phyloP scores from a whole-genome alignment of 2,329 filamentous ascomycete species.

The Furcasterigmium furcatum region DNA sequence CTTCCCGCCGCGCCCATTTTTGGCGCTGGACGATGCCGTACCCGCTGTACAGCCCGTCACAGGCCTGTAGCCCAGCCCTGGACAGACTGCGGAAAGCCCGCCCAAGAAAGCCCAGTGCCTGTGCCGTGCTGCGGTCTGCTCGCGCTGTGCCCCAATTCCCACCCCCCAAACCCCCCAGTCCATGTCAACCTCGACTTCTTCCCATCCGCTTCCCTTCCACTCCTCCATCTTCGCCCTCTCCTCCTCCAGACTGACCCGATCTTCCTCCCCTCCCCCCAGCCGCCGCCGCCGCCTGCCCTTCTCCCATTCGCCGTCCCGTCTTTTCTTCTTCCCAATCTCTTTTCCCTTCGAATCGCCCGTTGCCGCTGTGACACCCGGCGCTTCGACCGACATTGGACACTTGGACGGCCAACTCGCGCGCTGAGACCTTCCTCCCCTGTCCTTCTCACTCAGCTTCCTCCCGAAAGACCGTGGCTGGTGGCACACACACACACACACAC shows the following conservation, averaged over 20 bases:
- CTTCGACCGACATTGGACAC: background rate
- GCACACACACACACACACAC: no score
- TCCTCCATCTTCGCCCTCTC: slow-evolving; percentile 8
- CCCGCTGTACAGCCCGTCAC: no score
- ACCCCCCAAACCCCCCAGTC: no score
- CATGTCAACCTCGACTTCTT: background rate
- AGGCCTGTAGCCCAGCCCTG: no score
- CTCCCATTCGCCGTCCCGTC: slow-evolving; percentile 1
- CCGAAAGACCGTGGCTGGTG: no score
- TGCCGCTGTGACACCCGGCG: slow-evolving; percentile 1
- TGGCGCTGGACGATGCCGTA: no score
- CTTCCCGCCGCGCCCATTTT: no score
- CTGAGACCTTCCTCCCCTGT: background rate
- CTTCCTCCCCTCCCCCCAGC: slow-evolving; percentile 1
- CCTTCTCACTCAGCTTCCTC: background rate
- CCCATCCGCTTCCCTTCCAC: background rate
- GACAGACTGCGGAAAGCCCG: no score
- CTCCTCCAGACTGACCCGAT: background rate
- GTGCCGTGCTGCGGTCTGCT: background rate
- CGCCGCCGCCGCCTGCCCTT: slow-evolving; percentile 6
- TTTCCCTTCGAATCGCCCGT: no score
- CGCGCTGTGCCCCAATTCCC: background rate
- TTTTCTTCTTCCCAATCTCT: background rate
- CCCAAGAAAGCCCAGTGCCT: background rate
- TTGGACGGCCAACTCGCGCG: background rate